A percentile compares a stretch with the other conserved stretches of the same genome.
These are phyloP conservation scores for Leccinellum luteum DNA, from an alignment of 768 basidiomycete genomes.

Conservation along the genomic window DNA sequence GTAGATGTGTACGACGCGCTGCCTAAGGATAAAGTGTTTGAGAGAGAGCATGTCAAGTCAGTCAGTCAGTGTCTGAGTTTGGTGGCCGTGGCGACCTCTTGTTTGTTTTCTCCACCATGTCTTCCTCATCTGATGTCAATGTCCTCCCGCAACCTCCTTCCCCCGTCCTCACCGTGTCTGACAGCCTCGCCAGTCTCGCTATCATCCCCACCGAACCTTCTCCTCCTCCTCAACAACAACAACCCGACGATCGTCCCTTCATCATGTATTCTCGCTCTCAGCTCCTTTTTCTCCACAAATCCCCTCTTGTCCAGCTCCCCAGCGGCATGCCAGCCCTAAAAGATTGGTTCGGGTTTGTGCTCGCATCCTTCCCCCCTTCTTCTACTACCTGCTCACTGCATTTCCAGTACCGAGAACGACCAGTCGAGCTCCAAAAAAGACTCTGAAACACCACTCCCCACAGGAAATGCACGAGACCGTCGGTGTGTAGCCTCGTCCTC, in stretches of 20 bases:
- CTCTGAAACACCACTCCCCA: slow-evolving; percentile 49
- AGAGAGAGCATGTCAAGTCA: slow-evolving; percentile 41
- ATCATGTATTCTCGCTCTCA: slow-evolving; percentile 69
- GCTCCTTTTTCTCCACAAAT: slow-evolving; percentile 64
- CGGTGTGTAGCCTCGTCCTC: slow-evolving; percentile 42
- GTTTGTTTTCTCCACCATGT: slow-evolving; percentile 32
- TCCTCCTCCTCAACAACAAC: slow-evolving; percentile 9
- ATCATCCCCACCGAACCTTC: slow-evolving; percentile 20
- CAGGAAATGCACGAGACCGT: slow-evolving; percentile 60
- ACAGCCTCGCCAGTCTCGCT: slow-evolving; percentile 32
- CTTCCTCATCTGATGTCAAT: slow-evolving; percentile 22
- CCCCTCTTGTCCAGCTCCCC: slow-evolving; percentile 72
- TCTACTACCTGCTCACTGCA: slow-evolving; percentile 18
- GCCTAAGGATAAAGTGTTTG: slow-evolving; percentile 73
- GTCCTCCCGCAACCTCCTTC: slow-evolving; percentile 12
- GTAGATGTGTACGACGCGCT: slow-evolving; percentile 60
- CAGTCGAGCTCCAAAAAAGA: slow-evolving; percentile 53
- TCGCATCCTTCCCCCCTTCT: slow-evolving; percentile 12
- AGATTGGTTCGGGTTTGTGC: slow-evolving; percentile 83
- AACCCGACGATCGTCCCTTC: slow-evolving; percentile 39
- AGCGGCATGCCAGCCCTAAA: slow-evolving; percentile 77
- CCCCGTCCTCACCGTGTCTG: slow-evolving; percentile 28
- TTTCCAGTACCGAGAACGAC: slow-evolving; percentile 46
- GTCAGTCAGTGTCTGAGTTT: slow-evolving; percentile 24
- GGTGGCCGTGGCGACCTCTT: slow-evolving; percentile 8